These are phyloP conservation scores for Murraya paniculata DNA, from an alignment of 345 rosid genomes.

Conservation along the genomic window DNA sequence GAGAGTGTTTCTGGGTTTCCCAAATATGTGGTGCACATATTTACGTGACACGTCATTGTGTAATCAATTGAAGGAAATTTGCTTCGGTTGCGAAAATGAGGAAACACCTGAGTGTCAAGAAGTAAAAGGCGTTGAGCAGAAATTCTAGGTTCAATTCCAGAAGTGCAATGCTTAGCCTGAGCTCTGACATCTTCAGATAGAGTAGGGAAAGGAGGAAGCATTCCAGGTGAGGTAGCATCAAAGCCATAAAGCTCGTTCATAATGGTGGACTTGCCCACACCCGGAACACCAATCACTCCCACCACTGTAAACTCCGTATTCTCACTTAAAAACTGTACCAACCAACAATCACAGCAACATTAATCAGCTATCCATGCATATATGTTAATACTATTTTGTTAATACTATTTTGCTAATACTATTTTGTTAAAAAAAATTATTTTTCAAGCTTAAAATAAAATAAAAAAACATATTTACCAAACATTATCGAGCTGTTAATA, in stretches of 20 bases:
- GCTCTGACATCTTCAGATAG: constrained; percentile 68
- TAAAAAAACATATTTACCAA: no score
- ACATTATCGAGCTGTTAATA: no score
- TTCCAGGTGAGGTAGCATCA: constrained; percentile 68
- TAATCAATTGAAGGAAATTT: no score
- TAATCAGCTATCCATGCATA: no score
- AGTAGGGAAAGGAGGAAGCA: constrained; percentile 66
- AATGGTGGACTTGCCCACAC: constrained; percentile 78
- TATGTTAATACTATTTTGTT: no score
- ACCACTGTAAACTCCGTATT: constrained; percentile 82
- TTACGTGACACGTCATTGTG: no score
- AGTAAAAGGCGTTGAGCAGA: constrained; percentile 74
- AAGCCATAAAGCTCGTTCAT: constrained; percentile 81
- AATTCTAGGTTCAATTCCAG: constrained; percentile 78
- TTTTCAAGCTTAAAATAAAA: no score
- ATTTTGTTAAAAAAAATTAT: no score
- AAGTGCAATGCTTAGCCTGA: constrained; percentile 66
- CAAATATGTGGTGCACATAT: no score
- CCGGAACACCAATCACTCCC: constrained; percentile 76
- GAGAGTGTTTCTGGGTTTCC: no score
- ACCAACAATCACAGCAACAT: neutral
- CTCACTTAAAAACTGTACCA: constrained; percentile 44
- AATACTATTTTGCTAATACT: no score
- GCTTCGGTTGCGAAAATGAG: no score
- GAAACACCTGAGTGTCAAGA: constrained; percentile 72